Conservation (phyloP, 2,329 filamentous ascomycete species). For the Cryphonectria radicalis region DNA sequence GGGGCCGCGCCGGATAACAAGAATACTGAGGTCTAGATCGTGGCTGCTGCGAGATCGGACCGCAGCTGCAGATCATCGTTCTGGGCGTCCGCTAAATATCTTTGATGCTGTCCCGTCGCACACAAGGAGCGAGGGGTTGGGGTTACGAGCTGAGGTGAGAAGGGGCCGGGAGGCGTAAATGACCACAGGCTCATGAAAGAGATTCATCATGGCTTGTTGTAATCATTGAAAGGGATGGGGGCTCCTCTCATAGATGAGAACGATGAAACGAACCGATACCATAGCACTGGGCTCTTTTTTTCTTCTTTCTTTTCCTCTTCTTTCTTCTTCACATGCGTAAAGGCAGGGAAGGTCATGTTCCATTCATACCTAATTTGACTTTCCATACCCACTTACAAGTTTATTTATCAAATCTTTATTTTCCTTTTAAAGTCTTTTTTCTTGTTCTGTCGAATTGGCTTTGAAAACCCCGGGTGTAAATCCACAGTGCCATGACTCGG, state of each 20-base stretch:
- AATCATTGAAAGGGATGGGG: neutral
- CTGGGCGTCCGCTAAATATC: neutral
- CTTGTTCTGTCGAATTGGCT: neutral
- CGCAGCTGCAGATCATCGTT: neutral
- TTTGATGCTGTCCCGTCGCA: neutral
- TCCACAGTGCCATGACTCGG: constrained; percentile 15
- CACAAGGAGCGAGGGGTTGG: neutral
- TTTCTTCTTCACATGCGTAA: neutral
- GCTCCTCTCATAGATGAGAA: neutral
- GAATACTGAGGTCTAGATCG: constrained; percentile 25
- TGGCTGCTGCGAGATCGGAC: constrained; percentile 4
- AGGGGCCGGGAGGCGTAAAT: neutral
- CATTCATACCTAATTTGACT: constrained; percentile 5
- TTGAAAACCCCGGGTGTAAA: neutral
- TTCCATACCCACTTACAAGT: neutral
- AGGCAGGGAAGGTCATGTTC: neutral
- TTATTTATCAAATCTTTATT: neutral
- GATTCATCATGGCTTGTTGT: neutral
- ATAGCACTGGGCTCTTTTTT: neutral
- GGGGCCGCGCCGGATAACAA: constrained; percentile 36
- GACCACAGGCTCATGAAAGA: neutral
- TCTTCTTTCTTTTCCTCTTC: too few species aligned
- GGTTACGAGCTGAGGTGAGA: neutral
- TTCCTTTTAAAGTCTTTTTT: neutral
- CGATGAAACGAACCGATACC: constrained; percentile 6